Percentiles rank a stretch among this genome's conserved stretches.
Conservation (phyloP, 2,329 filamentous ascomycete genomes). For the Lizonia empirigonia region DNA sequence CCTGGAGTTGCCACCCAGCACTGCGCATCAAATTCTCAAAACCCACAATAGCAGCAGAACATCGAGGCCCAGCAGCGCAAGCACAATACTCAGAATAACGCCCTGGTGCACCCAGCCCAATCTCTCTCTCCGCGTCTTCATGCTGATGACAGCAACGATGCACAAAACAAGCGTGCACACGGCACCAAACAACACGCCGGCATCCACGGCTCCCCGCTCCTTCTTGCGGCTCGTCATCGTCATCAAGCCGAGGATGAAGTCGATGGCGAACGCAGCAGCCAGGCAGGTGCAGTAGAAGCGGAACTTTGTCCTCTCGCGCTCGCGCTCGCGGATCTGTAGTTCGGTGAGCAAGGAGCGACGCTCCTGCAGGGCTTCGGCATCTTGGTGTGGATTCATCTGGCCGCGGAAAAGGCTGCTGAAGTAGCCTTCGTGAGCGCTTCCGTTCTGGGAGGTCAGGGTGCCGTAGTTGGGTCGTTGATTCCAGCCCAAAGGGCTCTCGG, state of each 20-base stretch:
- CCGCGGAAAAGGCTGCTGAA: constrained; percentile 42
- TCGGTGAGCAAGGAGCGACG: constrained; percentile 55
- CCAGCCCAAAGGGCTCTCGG: constrained; percentile 33
- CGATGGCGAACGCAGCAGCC: constrained; percentile 64
- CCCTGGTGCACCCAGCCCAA: constrained; percentile 43
- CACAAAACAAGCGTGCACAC: constrained; percentile 63
- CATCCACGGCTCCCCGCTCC: constrained; percentile 73
- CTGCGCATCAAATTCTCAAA: constrained; percentile 26
- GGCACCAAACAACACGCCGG: constrained; percentile 72
- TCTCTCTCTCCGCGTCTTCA: constrained; percentile 38
- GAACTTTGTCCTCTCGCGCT: constrained; percentile 44
- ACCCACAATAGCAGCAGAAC: constrained; percentile 41
- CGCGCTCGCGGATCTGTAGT: constrained; percentile 38
- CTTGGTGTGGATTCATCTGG: constrained; percentile 31
- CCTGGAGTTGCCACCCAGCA: no score
- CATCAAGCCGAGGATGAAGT: constrained; percentile 68
- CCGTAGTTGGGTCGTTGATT: constrained; percentile 59
- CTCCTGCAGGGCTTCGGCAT: constrained; percentile 54
- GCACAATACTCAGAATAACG: constrained; percentile 32
- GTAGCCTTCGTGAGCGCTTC: constrained; percentile 28
- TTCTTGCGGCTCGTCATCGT: constrained; percentile 71
- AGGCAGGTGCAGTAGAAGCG: constrained; percentile 58
- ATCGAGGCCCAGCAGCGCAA: constrained; percentile 36
- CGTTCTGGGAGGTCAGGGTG: constrained; percentile 24
- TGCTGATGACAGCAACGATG: constrained; percentile 38